Conservation (phyloP, 2,329 filamentous ascomycete genomes). For the Elsinoe fawcettii region DNA sequence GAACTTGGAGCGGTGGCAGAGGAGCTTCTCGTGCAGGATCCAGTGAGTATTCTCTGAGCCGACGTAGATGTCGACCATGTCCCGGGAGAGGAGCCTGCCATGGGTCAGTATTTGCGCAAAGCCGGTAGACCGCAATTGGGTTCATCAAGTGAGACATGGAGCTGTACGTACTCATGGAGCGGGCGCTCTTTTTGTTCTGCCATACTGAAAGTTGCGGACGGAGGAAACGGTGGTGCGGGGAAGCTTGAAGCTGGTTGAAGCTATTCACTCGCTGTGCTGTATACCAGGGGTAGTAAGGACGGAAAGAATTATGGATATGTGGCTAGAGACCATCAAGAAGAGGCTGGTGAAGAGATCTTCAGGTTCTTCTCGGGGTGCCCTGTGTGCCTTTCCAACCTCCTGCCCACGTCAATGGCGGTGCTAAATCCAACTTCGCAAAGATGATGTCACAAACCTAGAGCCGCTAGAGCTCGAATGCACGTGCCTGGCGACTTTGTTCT, state of each 20-base stretch:
- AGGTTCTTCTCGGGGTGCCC: not conserved
- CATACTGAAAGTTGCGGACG: constrained; percentile 17
- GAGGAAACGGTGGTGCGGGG: not conserved
- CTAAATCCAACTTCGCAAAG: not conserved
- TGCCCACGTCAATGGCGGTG: not conserved
- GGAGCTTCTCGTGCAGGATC: constrained; percentile 49
- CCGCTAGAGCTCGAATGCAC: not conserved
- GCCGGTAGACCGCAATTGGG: not conserved
- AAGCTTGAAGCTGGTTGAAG: not conserved
- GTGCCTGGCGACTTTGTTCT: not conserved
- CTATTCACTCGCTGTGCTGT: not conserved
- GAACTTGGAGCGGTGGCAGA: constrained; percentile 47
- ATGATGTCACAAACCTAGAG: not conserved
- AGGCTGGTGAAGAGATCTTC: constrained; percentile 3
- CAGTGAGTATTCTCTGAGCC: constrained; percentile 47
- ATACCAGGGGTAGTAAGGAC: not conserved
- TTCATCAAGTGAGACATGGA: not conserved
- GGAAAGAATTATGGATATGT: not conserved
- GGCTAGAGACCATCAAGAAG: not conserved
- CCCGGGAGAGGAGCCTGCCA: constrained; percentile 45
- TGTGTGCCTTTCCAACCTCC: not conserved
- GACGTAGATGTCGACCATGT: constrained; percentile 51
- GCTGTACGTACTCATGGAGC: constrained; percentile 35
- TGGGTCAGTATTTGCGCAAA: constrained; percentile 2
- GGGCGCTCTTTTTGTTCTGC: constrained; percentile 30